phyloP scores from a whole-genome alignment of 805 yeast genomes.

The baker's yeast (Saccharomyces cerevisiae) region DNA sequence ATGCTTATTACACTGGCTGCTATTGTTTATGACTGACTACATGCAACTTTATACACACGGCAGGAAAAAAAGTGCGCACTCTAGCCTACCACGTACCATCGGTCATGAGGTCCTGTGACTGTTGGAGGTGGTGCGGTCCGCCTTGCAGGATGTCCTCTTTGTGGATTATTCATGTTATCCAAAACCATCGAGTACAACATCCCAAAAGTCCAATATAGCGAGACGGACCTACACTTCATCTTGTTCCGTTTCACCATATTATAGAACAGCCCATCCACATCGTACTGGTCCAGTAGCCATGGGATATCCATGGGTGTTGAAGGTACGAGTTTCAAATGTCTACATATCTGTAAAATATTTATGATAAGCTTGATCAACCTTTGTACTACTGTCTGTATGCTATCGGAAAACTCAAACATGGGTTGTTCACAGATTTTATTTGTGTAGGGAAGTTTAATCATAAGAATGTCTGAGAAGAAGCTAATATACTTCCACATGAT shows the following conservation, averaged over 20 bases:
- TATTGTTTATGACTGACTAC: not conserved
- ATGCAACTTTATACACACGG: not conserved
- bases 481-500: conserved; percentile 18
- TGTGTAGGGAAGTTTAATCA: conserved; percentile 11
- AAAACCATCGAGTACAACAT: not conserved
- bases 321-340: conserved; percentile 12
- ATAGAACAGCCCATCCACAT: conserved; percentile 24
- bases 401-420: conserved; percentile 2
- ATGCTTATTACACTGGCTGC: not conserved
- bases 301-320: conserved; percentile 11
- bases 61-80: not conserved
- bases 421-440: not conserved
- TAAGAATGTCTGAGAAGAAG: conserved; percentile 10
- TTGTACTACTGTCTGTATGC: conserved; percentile 6
- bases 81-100: conserved; percentile 2
- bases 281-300: conserved; percentile 19
- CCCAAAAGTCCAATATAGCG: conserved; percentile 11
- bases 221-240: conserved; percentile 9
- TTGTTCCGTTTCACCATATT: conserved; percentile 9
- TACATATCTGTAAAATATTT: conserved; percentile 12
- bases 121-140: not conserved
- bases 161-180: not conserved
- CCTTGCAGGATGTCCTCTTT: not conserved
- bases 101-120: not conserved
- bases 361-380: conserved; percentile 14